A percentile compares a stretch with the other conserved stretches of the same genome.
These are phyloP conservation scores for Rhynchospora breviuscula DNA, from an alignment of 176 grass and related monocot species.

Conservation along the genomic window DNA sequence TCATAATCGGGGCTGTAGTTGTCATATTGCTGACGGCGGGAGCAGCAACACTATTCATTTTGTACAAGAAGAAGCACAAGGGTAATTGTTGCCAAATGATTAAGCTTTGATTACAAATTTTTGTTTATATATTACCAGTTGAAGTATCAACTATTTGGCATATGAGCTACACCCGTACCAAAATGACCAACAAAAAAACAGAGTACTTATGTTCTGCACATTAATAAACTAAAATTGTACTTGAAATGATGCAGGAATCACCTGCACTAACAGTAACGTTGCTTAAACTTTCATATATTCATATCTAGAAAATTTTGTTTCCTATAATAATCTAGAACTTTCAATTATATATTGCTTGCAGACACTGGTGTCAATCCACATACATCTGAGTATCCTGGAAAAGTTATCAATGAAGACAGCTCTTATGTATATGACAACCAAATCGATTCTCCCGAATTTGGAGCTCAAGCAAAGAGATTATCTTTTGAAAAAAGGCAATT, in stretches of 20 bases:
- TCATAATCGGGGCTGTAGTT: neutral
- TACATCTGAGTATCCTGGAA: neutral
- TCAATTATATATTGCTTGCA: neutral
- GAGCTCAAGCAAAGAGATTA: too few relatives aligned
- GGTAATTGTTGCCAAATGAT: neutral
- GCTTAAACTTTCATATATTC: neutral
- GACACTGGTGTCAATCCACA: neutral
- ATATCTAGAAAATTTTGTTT: neutral
- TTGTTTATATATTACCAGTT: neutral
- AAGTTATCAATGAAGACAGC: neutral
- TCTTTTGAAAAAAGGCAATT: conserved; percentile 25
- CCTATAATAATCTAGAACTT: neutral
- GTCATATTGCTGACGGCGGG: neutral
- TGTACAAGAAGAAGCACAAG: neutral
- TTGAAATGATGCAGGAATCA: too few relatives aligned
- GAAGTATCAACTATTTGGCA: too few relatives aligned
- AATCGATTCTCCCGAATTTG: too few relatives aligned
- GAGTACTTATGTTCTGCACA: neutral
- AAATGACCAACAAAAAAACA: neutral
- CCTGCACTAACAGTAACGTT: neutral
- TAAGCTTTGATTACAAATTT: neutral
- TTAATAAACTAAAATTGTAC: neutral
- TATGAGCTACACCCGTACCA: too few relatives aligned
- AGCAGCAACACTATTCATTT: neutral
- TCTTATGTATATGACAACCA: neutral